phyloP scores from a whole-genome alignment of 495 filamentous ascomycete species.

The Massariosphaeria phaeospora region DNA sequence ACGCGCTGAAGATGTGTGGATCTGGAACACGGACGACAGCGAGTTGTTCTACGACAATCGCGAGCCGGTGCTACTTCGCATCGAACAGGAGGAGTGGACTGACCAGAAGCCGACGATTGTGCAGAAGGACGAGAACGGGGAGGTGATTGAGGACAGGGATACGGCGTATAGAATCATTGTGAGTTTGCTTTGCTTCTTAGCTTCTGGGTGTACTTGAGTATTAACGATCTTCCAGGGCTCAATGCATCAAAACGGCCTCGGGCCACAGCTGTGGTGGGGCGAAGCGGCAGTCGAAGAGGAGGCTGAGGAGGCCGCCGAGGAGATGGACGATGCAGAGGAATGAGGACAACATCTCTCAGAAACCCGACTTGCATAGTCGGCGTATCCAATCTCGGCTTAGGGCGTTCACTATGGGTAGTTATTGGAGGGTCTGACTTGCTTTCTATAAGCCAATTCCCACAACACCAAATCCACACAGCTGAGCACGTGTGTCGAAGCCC shows the following conservation, averaged over 20 bases:
- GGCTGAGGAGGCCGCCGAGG: neutral
- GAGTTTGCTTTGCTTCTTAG: slow-evolving; percentile 26
- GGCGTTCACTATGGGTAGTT: neutral
- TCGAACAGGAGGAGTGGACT: slow-evolving; percentile 80
- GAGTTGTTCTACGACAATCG: slow-evolving; percentile 80
- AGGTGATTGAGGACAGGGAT: slow-evolving; percentile 43
- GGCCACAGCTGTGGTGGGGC: slow-evolving; percentile 31
- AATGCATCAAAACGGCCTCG: slow-evolving; percentile 28
- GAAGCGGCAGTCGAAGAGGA: slow-evolving; percentile 2
- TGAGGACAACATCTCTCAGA: neutral
- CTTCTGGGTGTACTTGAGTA: neutral
- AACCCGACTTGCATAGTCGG: neutral
- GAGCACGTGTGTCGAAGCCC: too few species aligned
- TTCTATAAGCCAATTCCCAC: too few species aligned
- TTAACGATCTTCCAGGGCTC: slow-evolving; percentile 23
- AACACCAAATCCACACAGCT: too few species aligned
- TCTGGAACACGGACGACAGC: slow-evolving; percentile 68
- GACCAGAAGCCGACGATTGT: slow-evolving; percentile 72
- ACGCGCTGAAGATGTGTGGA: slow-evolving; percentile 67
- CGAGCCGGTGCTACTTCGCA: slow-evolving; percentile 78
- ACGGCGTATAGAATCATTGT: slow-evolving; percentile 67
- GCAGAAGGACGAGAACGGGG: slow-evolving; percentile 42
- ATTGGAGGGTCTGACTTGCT: too few species aligned
- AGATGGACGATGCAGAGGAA: neutral
- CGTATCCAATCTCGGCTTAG: neutral